A percentile compares a stretch with the other conserved stretches of the same genome.
Conservation (phyloP, 805 yeast genomes). For the Zygosaccharomyces kombuchaensis region DNA sequence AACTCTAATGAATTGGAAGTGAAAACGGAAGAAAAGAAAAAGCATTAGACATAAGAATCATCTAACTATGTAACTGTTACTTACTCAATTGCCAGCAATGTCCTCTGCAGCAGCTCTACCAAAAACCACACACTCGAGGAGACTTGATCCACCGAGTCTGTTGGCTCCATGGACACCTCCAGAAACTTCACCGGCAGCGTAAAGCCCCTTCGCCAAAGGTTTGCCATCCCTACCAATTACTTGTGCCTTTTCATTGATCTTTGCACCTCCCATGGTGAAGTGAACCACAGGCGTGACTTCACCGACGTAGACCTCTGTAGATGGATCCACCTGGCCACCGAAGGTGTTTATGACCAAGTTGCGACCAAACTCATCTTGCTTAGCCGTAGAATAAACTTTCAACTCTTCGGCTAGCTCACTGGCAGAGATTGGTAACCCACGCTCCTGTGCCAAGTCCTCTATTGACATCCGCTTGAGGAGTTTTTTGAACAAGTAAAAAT, state of each 20-base stretch:
- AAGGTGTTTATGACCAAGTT: slow-evolving; percentile 33
- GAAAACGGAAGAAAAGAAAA: neutral
- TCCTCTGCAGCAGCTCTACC: slow-evolving; percentile 48
- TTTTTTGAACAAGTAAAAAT: slow-evolving; percentile 44
- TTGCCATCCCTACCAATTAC: slow-evolving; percentile 37
- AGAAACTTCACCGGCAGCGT: slow-evolving; percentile 63
- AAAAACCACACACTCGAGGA: slow-evolving; percentile 58
- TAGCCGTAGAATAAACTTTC: slow-evolving; percentile 20
- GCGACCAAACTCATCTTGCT: slow-evolving; percentile 38
- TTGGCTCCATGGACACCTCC: slow-evolving; percentile 68
- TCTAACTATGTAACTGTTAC: neutral
- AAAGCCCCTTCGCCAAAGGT: slow-evolving; percentile 42
- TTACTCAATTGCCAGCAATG: slow-evolving; percentile 18
- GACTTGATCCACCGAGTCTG: slow-evolving; percentile 55
- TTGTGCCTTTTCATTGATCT: slow-evolving; percentile 45
- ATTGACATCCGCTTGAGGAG: slow-evolving; percentile 33
- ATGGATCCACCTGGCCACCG: slow-evolving; percentile 21
- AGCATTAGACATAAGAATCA: neutral
- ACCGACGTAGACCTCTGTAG: slow-evolving; percentile 42
- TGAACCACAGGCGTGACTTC: slow-evolving; percentile 59
- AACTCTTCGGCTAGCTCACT: slow-evolving; percentile 26
- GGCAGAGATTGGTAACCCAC: slow-evolving; percentile 22
- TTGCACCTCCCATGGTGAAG: slow-evolving; percentile 66
- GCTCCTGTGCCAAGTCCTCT: slow-evolving; percentile 29
- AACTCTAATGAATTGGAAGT: neutral